phyloP scores from a whole-genome alignment of 345 rosid species.

The Eucalyptus viminalis region DNA sequence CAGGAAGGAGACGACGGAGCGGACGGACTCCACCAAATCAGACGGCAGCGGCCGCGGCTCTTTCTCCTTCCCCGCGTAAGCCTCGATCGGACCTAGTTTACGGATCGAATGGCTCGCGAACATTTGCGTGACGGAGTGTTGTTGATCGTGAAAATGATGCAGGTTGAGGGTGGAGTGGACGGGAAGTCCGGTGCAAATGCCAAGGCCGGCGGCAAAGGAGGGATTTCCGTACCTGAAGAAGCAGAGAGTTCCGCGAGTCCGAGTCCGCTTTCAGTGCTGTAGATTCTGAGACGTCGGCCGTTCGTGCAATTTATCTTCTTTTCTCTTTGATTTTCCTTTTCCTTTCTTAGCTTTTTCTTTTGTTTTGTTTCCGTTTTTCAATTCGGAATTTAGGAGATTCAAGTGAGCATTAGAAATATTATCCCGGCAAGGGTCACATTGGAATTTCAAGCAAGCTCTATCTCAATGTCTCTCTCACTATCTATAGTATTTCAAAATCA shows the following conservation, averaged over 20 bases:
- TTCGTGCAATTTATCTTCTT: neutral
- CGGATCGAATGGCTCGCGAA: neutral
- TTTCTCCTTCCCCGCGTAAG: constrained; percentile 43
- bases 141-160: constrained; percentile 24
- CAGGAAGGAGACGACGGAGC: neutral
- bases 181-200: constrained; percentile 72
- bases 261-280: constrained; percentile 24
- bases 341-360: neutral
- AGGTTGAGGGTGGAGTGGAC: constrained; percentile 55
- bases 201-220: constrained; percentile 31
- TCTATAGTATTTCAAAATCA: neutral
- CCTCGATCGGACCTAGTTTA: neutral
- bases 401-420: neutral
- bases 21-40: constrained; percentile 1
- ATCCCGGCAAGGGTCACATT: neutral
- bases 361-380: neutral
- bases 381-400: neutral
- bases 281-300: neutral
- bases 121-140: neutral
- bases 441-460: neutral
- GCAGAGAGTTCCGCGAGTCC: constrained; percentile 13
- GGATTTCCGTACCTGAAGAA: constrained; percentile 10
- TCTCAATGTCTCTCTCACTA: neutral
- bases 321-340: neutral
- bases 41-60: constrained; percentile 42